phyloP scores from a whole-genome alignment of 1,284 basidiomycete genomes.

The Flammula alnicola region DNA sequence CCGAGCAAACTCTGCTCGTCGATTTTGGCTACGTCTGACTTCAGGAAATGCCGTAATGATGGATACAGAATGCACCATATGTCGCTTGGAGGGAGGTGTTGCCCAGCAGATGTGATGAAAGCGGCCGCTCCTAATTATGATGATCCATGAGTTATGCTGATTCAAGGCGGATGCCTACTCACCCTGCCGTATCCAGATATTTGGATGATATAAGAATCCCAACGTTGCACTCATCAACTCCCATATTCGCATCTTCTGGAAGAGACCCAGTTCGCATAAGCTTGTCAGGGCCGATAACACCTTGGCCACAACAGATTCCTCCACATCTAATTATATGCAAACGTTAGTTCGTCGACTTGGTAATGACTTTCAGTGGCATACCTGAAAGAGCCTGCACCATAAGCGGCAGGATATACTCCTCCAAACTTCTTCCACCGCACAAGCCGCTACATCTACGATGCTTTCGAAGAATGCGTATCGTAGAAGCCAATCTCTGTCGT shows the following conservation, averaged over 20 bases:
- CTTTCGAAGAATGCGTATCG: constrained; percentile 94
- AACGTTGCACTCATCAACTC: constrained; percentile 87
- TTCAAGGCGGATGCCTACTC: constrained; percentile 14
- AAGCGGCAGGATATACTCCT: constrained; percentile 54
- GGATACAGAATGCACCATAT: constrained; percentile 98
- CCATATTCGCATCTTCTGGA: constrained; percentile 94
- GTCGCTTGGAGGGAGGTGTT: constrained; percentile 81
- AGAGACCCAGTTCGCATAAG: constrained; percentile 84
- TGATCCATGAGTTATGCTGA: constrained; percentile 1
- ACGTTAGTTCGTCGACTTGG: constrained; percentile 10
- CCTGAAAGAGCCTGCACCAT: constrained; percentile 28
- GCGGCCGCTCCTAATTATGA: constrained; percentile 79
- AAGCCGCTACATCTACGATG: constrained; percentile 93
- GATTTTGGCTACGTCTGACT: constrained; percentile 82
- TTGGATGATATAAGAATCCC: constrained; percentile 94
- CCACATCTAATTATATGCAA: constrained; percentile 68
- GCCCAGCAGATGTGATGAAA: constrained; percentile 85
- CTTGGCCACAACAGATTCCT: constrained; percentile 91
- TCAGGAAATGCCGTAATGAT: constrained; percentile 83
- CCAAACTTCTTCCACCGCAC: constrained; percentile 87
- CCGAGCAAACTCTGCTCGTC: constrained; percentile 77
- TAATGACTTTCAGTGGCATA: constrained; percentile 23
- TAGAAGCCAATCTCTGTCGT: constrained; percentile 93
- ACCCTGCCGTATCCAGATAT: constrained; percentile 96
- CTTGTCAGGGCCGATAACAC: constrained; percentile 87